These are phyloP conservation scores for Neophaeococcomyces mojaviensis DNA, from an alignment of 2,329 filamentous ascomycete genomes.

Conservation along the genomic window DNA sequence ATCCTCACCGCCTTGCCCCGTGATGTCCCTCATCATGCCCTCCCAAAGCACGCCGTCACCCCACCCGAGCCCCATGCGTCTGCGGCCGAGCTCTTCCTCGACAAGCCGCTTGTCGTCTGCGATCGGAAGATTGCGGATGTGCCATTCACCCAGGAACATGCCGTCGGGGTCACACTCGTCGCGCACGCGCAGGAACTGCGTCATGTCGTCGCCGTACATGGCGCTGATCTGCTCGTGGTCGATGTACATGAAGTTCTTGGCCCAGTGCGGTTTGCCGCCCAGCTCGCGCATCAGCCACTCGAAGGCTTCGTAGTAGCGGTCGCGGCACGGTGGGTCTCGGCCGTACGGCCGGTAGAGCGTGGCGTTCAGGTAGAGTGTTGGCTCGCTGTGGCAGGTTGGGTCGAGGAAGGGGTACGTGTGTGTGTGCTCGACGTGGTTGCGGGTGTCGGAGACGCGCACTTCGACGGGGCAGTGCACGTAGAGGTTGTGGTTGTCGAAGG, in stretches of 20 bases:
- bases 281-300: constrained; percentile 85
- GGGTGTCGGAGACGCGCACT: constrained; percentile 73
- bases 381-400: constrained; percentile 58
- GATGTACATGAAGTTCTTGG: constrained; percentile 72
- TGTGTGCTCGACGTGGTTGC: constrained; percentile 24
- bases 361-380: constrained; percentile 81
- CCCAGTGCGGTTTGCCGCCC: constrained; percentile 79
- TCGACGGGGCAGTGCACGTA: constrained; percentile 88
- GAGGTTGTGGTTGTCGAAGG: constrained; percentile 68
- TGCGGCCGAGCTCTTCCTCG: constrained; percentile 16
- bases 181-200: constrained; percentile 60
- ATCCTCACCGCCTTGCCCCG: not conserved
- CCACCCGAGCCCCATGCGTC: constrained; percentile 19
- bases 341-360: constrained; percentile 80
- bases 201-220: constrained; percentile 63
- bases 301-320: constrained; percentile 79
- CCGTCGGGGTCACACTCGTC: constrained; percentile 68
- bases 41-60: constrained; percentile 22
- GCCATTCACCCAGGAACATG: constrained; percentile 88
- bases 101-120: constrained; percentile 13
- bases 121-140: constrained; percentile 59
- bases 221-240: constrained; percentile 52
- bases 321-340: constrained; percentile 66
- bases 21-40: constrained; percentile 3
- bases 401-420: constrained; percentile 60